Evolutionary conservation across 129 eudicot genomes (phyloP).

Genomic region (Smallanthus sonchifolius): DNA sequence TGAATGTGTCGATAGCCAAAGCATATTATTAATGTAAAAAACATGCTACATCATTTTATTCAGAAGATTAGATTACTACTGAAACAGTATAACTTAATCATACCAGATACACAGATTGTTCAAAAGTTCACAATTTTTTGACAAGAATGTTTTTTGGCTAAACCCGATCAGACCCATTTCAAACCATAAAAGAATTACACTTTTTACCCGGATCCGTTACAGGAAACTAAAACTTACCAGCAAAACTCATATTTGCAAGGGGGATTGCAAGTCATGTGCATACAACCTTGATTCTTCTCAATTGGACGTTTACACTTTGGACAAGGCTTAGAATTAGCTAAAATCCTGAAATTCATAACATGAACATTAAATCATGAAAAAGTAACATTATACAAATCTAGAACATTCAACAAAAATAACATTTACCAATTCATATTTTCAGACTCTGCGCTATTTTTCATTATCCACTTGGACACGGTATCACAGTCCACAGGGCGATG

Average conservation of each 20-base stretch:
- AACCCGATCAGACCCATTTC: not conserved
- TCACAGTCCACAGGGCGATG: slow-evolving; percentile 99
- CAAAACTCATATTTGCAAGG: slow-evolving; percentile 93
- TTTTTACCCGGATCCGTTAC: not conserved
- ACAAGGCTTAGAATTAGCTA: slow-evolving; percentile 98
- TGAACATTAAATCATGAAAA: slow-evolving; percentile 7
- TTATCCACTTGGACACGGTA: slow-evolving; percentile 89
- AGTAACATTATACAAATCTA: not conserved
- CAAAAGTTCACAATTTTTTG: not conserved
- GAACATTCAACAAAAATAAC: not conserved
- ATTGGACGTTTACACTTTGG: slow-evolving; percentile 99
- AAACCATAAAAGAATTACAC: not conserved
- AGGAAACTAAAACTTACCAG: slow-evolving; percentile 49
- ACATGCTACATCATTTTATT: not conserved
- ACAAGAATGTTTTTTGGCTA: not conserved
- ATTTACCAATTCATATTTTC: slow-evolving; percentile 97
- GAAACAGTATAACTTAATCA: not conserved
- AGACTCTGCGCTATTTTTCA: slow-evolving; percentile 96
- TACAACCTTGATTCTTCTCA: slow-evolving; percentile 98
- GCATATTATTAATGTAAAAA: not conserved
- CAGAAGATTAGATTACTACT: not conserved
- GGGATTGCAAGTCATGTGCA: slow-evolving; percentile 95
- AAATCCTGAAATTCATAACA: slow-evolving; percentile 50
- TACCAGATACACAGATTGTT: not conserved
- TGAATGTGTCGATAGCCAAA: not conserved